Evolutionary conservation across 1,284 basidiomycete genomes (phyloP).

Genomic region (Puccinia horiana): DNA sequence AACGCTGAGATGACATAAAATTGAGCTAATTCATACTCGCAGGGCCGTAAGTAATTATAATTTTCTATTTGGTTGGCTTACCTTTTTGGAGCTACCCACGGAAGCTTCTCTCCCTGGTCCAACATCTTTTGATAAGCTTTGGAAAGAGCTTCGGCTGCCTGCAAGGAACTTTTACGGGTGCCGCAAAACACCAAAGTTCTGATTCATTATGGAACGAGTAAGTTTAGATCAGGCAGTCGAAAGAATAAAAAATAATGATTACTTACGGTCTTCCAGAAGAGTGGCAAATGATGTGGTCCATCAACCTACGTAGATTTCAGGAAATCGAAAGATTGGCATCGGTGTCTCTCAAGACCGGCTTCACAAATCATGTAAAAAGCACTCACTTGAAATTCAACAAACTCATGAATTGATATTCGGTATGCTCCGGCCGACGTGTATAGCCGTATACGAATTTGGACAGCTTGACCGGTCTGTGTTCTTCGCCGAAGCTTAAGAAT

Average conservation of each 20-base stretch:
- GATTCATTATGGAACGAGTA: conserved; percentile 27
- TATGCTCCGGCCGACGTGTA: conserved; percentile 63
- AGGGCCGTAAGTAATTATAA: background rate
- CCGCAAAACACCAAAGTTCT: conserved; percentile 32
- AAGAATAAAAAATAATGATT: conserved; percentile 64
- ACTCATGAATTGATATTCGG: conserved; percentile 77
- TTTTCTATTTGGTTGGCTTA: background rate
- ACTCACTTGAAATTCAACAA: conserved; percentile 73
- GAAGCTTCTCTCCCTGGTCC: background rate
- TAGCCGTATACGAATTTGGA: conserved; percentile 58
- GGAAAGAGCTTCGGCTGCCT: conserved; percentile 52
- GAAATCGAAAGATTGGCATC: conserved; percentile 65
- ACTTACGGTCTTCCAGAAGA: conserved; percentile 64
- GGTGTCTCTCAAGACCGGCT: background rate
- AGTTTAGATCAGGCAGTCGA: conserved; percentile 56
- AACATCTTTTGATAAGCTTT: conserved; percentile 46
- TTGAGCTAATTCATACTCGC: background rate
- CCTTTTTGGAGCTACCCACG: conserved; percentile 41
- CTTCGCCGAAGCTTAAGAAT: conserved; percentile 76
- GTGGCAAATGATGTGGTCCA: conserved; percentile 68
- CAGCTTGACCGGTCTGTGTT: conserved; percentile 82
- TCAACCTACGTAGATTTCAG: conserved; percentile 66
- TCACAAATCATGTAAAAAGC: background rate
- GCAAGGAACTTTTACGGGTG: conserved; percentile 47
- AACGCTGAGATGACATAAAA: conserved; percentile 25